phyloP scores from a whole-genome alignment of 306 rosid species.

The Trichosanthes cucumerina region DNA sequence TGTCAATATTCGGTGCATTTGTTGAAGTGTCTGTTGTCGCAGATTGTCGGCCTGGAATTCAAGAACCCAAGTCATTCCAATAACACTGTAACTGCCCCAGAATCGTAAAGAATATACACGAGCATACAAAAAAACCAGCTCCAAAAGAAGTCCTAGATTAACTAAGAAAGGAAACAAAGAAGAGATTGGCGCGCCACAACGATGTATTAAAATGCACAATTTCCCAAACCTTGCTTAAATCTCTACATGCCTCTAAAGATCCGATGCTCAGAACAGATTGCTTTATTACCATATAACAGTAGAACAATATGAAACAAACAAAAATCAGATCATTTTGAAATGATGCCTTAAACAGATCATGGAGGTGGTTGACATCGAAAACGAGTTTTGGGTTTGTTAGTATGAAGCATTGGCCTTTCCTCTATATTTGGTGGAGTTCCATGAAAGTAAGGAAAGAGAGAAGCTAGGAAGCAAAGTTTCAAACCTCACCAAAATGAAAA shows the following conservation, averaged over 20 bases:
- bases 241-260: too few relatives aligned
- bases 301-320: neutral
- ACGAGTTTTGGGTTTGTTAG: neutral
- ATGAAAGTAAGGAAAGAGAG: neutral
- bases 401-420: neutral
- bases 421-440: neutral
- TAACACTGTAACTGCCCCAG: neutral
- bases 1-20: conserved; percentile 90
- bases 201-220: neutral
- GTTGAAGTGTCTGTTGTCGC: conserved; percentile 93
- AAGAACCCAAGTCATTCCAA: neutral
- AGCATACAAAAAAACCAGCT: too few relatives aligned
- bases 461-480: neutral
- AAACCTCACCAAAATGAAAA: neutral
- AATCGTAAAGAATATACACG: neutral
- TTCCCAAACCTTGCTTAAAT: neutral
- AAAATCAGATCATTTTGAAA: neutral
- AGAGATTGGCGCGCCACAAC: neutral
- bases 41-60: conserved; percentile 77
- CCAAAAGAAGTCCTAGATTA: too few relatives aligned
- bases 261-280: neutral
- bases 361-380: neutral
- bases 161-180: too few relatives aligned
- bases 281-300: neutral
- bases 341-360: neutral